A percentile compares a stretch with the other conserved stretches of the same genome.
Conservation (phyloP, 2,329 filamentous ascomycete genomes). For the Hansfordia pulvinata region DNA sequence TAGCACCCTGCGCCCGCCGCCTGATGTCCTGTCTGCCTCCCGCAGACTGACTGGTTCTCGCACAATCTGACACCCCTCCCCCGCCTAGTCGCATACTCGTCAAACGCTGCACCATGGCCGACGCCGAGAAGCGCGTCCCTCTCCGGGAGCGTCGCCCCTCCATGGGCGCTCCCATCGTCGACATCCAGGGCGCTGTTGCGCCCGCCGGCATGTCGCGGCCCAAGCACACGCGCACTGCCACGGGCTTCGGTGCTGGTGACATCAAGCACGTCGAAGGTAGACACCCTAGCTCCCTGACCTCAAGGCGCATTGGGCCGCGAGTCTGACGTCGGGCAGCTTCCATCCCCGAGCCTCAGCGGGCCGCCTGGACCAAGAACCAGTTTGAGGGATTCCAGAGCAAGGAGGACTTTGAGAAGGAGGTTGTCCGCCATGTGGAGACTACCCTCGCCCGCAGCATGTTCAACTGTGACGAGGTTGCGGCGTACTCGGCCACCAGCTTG, state of each 20-base stretch:
- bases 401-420: constrained; percentile 76
- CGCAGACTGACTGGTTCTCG: too few species aligned
- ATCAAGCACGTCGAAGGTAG: constrained; percentile 88
- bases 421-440: constrained; percentile 91
- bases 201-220: constrained; percentile 74
- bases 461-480: constrained; percentile 93
- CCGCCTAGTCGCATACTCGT: too few species aligned
- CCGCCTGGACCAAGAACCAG: constrained; percentile 56
- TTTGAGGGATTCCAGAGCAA: constrained; percentile 59
- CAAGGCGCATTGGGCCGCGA: not conserved
- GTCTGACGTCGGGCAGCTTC: constrained; percentile 31
- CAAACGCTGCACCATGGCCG: too few species aligned
- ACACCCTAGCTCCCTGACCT: constrained; percentile 1
- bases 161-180: constrained; percentile 56
- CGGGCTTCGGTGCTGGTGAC: constrained; percentile 78
- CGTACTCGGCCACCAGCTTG: constrained; percentile 80
- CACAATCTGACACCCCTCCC: too few species aligned
- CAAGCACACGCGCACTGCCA: constrained; percentile 95
- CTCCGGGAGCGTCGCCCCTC: constrained; percentile 1
- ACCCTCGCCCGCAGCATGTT: constrained; percentile 91
- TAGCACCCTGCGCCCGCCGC: too few species aligned
- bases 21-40: too few species aligned
- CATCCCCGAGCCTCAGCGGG: constrained; percentile 80
- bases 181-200: constrained; percentile 76
- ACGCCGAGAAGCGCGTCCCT: too few species aligned